Evolutionary conservation across 2,329 filamentous ascomycete species (phyloP), one percentile per base, ranked within the genome.

Genomic region (Massarina eburnea): DNA sequence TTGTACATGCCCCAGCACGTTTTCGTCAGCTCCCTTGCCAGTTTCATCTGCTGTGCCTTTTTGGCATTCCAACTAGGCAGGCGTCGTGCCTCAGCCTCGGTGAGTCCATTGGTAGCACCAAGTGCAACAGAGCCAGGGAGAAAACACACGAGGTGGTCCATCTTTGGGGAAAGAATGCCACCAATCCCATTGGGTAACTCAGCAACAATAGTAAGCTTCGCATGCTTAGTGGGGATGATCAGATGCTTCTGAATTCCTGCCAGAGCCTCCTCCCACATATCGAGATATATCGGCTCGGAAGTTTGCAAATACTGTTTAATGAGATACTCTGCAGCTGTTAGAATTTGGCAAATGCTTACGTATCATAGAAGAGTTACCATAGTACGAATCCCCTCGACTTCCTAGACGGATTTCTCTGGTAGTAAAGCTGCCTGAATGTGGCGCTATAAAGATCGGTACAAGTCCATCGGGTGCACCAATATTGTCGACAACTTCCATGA

Each of bases 1-100:
- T 90, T 88, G 76, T 99, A 97, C 84, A 95, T 97, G 63, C 89
- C 91, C 89, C 92, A 96, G 78, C 94, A 99, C 1, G 92, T 97
- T 49, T 96, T 92, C 77, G 88, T 96, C 45, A 99, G 77, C 74
- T 99, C 91, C 54, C 83, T 83, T 1, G 94, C 91, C 20, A 99
- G 82, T 49, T 82, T 73, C 75, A 99, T 91, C 66, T 97, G 89
- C 49, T 88, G 86, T 47, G 96, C 91, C 59, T 95, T 84, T 66
- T 86, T 81, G 54, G 82, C 78, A 22, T 80, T 83, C 94, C 94
- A 97, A 12, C 61, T 64, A 0, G 83, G 74, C 1, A 81, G 75
- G 65, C 87, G 86, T 55, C 82, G 84, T 10, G 92, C 91, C 62
- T 91, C 83, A 1, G 80, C 78, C 46, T 96, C 82, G 0, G 86